Percentiles rank a stretch among this genome's conserved stretches.
These are phyloP conservation scores for Scedosporium minutisporum DNA, from an alignment of 2,329 filamentous ascomycete genomes.

Conservation along the genomic window DNA sequence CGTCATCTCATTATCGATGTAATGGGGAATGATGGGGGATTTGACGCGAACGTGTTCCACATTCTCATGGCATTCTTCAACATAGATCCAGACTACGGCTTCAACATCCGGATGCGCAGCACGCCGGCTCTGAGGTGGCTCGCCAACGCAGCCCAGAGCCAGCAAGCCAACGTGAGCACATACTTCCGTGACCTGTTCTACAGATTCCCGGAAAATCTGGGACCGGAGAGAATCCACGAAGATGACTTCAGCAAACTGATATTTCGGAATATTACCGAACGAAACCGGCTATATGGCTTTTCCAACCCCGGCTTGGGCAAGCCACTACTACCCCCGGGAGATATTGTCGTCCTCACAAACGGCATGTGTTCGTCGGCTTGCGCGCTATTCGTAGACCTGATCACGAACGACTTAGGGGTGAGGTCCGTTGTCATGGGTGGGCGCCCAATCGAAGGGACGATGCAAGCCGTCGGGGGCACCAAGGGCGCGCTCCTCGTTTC, in stretches of 20 bases:
- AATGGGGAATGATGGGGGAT: conserved; percentile 50
- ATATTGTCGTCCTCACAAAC: conserved; percentile 15
- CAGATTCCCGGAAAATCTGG: not conserved
- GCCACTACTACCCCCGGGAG: not conserved
- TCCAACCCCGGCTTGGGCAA: not conserved
- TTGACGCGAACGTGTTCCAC: conserved; percentile 18
- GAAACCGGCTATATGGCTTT: not conserved
- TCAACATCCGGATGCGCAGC: not conserved
- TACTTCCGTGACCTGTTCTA: not conserved
- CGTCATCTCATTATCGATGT: conserved; percentile 56
- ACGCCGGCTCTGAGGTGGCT: not conserved
- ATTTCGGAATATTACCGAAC: not conserved
- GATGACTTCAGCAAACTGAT: not conserved
- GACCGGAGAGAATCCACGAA: not conserved
- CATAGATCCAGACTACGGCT: not conserved
- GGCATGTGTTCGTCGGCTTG: conserved; percentile 15
- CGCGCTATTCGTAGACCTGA: conserved; percentile 10
- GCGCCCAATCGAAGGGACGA: conserved; percentile 39
- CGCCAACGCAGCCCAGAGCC: not conserved
- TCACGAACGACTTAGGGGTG: not conserved
- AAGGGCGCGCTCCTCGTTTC: conserved; percentile 22
- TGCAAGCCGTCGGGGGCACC: conserved; percentile 57
- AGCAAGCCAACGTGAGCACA: not conserved
- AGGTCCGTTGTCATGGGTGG: conserved; percentile 46
- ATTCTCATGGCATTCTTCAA: too few species aligned